Conservation (phyloP, 495 filamentous ascomycete genomes). For the Aspergillus leporis region DNA sequence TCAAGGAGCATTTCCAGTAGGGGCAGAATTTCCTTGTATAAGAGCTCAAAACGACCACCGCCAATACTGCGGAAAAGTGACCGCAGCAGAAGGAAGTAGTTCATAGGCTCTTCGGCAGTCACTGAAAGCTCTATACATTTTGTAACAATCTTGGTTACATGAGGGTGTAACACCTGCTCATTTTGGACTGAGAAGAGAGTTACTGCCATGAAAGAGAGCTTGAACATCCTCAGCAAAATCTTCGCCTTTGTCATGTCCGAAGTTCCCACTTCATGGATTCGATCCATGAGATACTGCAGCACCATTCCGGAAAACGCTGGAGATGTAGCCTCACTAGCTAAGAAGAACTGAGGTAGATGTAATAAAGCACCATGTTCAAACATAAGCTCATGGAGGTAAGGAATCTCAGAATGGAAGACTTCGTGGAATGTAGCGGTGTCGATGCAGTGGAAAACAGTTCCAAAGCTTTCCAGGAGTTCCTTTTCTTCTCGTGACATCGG, state of each 20-base stretch:
- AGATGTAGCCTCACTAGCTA: constrained; percentile 95
- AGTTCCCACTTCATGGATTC: constrained; percentile 91
- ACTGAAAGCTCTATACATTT: constrained; percentile 95
- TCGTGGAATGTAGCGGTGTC: constrained; percentile 98
- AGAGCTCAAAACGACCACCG: constrained; percentile 92
- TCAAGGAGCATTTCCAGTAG: constrained; percentile 96
- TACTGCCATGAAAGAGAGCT: constrained; percentile 99
- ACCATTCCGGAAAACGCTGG: constrained; percentile 98
- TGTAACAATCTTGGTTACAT: constrained; percentile 94
- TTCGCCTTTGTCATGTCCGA: constrained; percentile 87
- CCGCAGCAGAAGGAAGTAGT: constrained; percentile 92
- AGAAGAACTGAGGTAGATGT: constrained; percentile 96
- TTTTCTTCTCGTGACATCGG: constrained; percentile 95
- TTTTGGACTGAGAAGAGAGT: constrained; percentile 94
- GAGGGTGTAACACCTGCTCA: constrained; percentile 90
- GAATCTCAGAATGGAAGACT: constrained; percentile 96
- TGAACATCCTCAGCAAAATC: constrained; percentile 92
- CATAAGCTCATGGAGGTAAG: constrained; percentile 94
- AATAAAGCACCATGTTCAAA: constrained; percentile 93
- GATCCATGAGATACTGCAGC: constrained; percentile 92
- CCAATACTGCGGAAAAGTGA: constrained; percentile 96
- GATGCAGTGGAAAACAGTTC: constrained; percentile 97
- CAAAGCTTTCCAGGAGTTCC: constrained; percentile 95
- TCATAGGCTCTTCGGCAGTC: constrained; percentile 95
- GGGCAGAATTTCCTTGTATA: constrained; percentile 97